Evolutionary conservation across 495 filamentous ascomycete genomes (phyloP).

Genomic region (Penicillium paxilli): DNA sequence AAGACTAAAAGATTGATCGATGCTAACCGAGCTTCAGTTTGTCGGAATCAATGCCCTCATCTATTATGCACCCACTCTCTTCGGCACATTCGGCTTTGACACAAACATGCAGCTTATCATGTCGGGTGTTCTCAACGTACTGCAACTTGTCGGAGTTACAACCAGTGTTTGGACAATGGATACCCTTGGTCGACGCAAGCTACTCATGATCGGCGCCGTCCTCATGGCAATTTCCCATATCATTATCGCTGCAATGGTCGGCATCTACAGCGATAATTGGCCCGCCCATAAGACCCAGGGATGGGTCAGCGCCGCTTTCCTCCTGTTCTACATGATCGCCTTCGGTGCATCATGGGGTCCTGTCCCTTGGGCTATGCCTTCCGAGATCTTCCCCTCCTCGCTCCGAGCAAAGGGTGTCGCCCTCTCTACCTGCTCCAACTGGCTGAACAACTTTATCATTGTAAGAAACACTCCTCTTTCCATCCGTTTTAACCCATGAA

Average conservation of each 20-base stretch:
- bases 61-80: slow-evolving; percentile 60
- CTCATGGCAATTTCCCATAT: slow-evolving; percentile 52
- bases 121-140: slow-evolving; percentile 58
- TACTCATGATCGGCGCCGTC: slow-evolving; percentile 45
- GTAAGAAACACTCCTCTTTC: slow-evolving; percentile 18
- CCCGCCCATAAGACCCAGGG: slow-evolving; percentile 41
- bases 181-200: slow-evolving; percentile 43
- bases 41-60: slow-evolving; percentile 52
- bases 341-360: slow-evolving; percentile 52
- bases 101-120: slow-evolving; percentile 57
- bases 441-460: slow-evolving; percentile 60
- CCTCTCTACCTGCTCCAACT: slow-evolving; percentile 53
- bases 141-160: slow-evolving; percentile 49
- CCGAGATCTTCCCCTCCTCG: slow-evolving; percentile 49
- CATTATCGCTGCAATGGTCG: slow-evolving; percentile 51
- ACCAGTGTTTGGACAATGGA: slow-evolving; percentile 54
- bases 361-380: slow-evolving; percentile 47
- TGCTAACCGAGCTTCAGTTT: slow-evolving; percentile 33
- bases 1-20: no score
- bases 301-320: slow-evolving; percentile 49
- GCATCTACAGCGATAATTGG: slow-evolving; percentile 45
- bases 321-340: slow-evolving; percentile 49
- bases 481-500: background rate
- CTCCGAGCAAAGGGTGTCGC: slow-evolving; percentile 55
- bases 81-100: slow-evolving; percentile 57